phyloP scores from a whole-genome alignment of 2,329 filamentous ascomycete genomes.

The Chaetomium globosum region DNA sequence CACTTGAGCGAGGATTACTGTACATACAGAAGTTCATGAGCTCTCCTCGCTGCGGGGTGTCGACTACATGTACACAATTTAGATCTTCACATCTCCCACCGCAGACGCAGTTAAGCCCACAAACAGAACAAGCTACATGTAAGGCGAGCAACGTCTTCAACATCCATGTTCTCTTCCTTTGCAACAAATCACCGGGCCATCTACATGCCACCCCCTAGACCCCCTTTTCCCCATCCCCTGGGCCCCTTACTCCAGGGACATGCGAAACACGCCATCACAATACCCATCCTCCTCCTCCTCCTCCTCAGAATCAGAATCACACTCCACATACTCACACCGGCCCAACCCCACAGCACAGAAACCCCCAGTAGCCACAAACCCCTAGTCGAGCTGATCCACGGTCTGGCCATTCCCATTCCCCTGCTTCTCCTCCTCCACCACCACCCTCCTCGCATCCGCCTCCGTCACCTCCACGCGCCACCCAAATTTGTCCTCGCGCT shows the following conservation, averaged over 20 bases:
- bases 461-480: constrained; percentile 63
- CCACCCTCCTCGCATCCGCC: constrained; percentile 50
- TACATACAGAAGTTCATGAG: not conserved
- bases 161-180: not conserved
- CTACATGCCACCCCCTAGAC: not conserved
- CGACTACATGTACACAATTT: not conserved
- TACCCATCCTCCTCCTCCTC: not conserved
- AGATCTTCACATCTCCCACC: not conserved
- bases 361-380: not conserved
- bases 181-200: not conserved
- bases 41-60: too few species aligned
- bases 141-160: not conserved
- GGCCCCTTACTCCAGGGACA: not conserved
- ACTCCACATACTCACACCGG: not conserved
- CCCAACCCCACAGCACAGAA: not conserved
- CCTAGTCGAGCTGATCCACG: constrained; percentile 45
- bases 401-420: constrained; percentile 37
- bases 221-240: not conserved
- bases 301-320: not conserved
- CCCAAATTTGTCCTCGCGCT: constrained; percentile 72
- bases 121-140: not conserved
- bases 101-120: not conserved
- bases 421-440: constrained; percentile 36
- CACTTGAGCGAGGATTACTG: too few species aligned
- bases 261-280: not conserved